Evolutionary conservation across 768 basidiomycete genomes (phyloP).

Genomic region (Pholiota conissans): DNA sequence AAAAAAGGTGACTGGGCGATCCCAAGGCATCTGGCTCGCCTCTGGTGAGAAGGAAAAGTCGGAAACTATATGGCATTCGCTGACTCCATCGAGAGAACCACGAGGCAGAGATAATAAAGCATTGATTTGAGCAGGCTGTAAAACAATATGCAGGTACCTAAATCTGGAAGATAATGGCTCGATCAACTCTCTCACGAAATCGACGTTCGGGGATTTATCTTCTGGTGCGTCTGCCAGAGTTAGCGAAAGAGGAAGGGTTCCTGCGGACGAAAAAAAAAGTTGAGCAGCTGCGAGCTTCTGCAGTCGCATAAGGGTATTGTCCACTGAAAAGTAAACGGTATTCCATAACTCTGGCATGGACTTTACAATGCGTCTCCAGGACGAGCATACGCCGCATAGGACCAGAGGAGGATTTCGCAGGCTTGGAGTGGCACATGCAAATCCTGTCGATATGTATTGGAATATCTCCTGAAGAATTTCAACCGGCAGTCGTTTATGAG

Average conservation of each 20-base stretch:
- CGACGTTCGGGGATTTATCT: not conserved
- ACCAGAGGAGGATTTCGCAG: slow-evolving; percentile 17
- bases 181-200: slow-evolving; percentile 13
- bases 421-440: slow-evolving; percentile 9
- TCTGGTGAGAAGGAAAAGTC: not conserved
- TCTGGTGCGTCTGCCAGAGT: slow-evolving; percentile 9
- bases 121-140: slow-evolving; percentile 12
- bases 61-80: slow-evolving; percentile 7
- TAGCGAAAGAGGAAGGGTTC: slow-evolving; percentile 9
- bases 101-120: slow-evolving; percentile 10
- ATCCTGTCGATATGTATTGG: slow-evolving; percentile 9
- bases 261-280: slow-evolving; percentile 13
- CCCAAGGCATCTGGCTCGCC: slow-evolving; percentile 4
- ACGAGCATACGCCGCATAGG: slow-evolving; percentile 19
- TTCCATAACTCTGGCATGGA: slow-evolving; percentile 22
- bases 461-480: slow-evolving; percentile 20
- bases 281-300: slow-evolving; percentile 9
- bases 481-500: slow-evolving; percentile 19
- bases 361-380: slow-evolving; percentile 17
- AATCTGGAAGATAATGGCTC: slow-evolving; percentile 9
- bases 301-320: slow-evolving; percentile 3
- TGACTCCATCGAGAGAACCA: slow-evolving; percentile 10
- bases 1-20: slow-evolving; percentile 16
- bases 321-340: slow-evolving; percentile 10
- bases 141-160: slow-evolving; percentile 9